These are phyloP conservation scores for Ophidiomyces ophidiicola DNA, from an alignment of 2,329 filamentous ascomycete genomes.

Conservation along the genomic window DNA sequence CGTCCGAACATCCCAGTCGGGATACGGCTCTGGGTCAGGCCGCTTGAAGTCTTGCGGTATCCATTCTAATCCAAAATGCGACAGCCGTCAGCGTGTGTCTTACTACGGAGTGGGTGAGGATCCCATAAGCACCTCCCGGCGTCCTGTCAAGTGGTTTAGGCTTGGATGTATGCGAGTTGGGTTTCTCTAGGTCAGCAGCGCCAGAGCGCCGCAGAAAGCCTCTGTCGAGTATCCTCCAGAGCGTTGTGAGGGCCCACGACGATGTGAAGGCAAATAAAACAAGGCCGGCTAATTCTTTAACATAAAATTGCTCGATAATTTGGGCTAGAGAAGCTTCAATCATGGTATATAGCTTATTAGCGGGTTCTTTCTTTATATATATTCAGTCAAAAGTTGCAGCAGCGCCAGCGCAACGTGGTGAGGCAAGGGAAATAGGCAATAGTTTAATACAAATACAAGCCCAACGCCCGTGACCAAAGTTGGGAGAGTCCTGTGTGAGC, in stretches of 20 bases:
- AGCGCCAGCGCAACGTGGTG: too few relatives aligned
- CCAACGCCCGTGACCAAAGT: too few relatives aligned
- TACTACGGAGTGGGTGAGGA: too few relatives aligned
- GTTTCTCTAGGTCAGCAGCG: conserved; percentile 3
- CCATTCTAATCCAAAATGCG: conserved; percentile 44
- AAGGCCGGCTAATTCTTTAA: conserved; percentile 1
- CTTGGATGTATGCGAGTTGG: conserved; percentile 37
- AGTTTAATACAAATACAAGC: too few relatives aligned
- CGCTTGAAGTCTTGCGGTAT: conserved; percentile 46
- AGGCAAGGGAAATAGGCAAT: conserved; percentile 1
- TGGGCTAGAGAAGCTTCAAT: conserved; percentile 4
- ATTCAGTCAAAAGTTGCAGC: too few relatives aligned
- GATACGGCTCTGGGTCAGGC: conserved; percentile 50
- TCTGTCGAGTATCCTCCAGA: neutral
- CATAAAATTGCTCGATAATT: conserved; percentile 5
- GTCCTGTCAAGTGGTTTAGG: conserved; percentile 30
- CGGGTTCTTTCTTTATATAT: neutral
- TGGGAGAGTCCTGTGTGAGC: too few relatives aligned
- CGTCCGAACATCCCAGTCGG: conserved; percentile 53
- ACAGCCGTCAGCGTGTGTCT: too few relatives aligned
- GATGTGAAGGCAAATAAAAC: conserved; percentile 1
- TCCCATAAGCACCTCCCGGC: conserved; percentile 43
- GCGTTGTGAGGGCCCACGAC: conserved; percentile 2
- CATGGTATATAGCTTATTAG: neutral
- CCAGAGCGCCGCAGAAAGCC: neutral